A percentile compares a stretch with the other conserved stretches of the same genome.
phyloP scores from a whole-genome alignment of 2,329 filamentous ascomycete species.

The Colletotrichum sp. region DNA sequence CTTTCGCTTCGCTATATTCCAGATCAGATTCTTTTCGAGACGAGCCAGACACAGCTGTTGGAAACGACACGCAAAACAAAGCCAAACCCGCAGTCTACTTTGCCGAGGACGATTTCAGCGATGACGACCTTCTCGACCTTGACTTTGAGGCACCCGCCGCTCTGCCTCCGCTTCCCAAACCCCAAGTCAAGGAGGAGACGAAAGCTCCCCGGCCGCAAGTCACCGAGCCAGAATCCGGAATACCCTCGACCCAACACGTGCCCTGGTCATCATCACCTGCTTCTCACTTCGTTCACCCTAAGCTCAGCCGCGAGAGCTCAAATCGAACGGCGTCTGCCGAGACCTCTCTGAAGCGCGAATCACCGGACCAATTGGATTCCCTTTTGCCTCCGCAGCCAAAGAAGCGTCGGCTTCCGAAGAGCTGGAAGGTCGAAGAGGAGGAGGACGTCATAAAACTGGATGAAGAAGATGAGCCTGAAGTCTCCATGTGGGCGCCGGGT shows the following conservation, averaged over 20 bases:
- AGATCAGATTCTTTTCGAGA: constrained; percentile 56
- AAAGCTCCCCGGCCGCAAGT: constrained; percentile 21
- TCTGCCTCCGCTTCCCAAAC: constrained; percentile 38
- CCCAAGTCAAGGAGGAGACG: constrained; percentile 30
- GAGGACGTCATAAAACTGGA: constrained; percentile 27
- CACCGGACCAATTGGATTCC: constrained; percentile 35
- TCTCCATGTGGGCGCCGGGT: neutral
- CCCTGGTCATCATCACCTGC: constrained; percentile 77
- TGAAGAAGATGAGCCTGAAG: constrained; percentile 35
- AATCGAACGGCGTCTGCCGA: constrained; percentile 24
- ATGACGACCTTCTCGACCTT: constrained; percentile 78
- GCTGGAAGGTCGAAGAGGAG: constrained; percentile 26
- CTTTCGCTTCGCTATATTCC: constrained; percentile 46
- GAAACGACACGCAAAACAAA: constrained; percentile 25
- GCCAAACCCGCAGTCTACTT: constrained; percentile 57
- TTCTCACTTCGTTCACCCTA: constrained; percentile 49
- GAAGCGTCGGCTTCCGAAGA: constrained; percentile 69
- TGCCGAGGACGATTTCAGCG: constrained; percentile 84
- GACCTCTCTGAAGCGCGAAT: constrained; percentile 47
- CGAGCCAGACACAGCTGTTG: constrained; percentile 26
- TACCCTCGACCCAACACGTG: constrained; percentile 38
- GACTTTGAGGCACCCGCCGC: constrained; percentile 67
- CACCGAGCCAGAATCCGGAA: neutral
- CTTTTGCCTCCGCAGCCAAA: constrained; percentile 50
- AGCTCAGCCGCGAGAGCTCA: constrained; percentile 19